Conservation (phyloP, 331 rosid species). For the Dryas integrifolia region DNA sequence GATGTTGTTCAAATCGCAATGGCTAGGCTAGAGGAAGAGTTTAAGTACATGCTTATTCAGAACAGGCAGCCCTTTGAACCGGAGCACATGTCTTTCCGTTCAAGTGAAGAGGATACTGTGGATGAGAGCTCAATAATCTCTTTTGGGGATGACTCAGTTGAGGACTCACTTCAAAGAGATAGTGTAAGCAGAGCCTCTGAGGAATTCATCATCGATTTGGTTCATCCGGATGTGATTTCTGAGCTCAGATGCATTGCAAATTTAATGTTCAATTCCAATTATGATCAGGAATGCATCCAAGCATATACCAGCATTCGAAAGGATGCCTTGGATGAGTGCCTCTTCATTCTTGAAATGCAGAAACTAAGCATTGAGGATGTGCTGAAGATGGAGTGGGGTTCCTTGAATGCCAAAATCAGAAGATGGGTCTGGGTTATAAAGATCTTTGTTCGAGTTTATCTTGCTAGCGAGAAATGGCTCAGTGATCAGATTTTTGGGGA, state of each 20-base stretch:
- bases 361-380: constrained; percentile 86
- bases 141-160: constrained; percentile 63
- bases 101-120: constrained; percentile 53
- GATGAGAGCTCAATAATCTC: constrained; percentile 67
- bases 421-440: constrained; percentile 85
- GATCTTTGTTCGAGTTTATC: constrained; percentile 78
- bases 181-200: constrained; percentile 59
- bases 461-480: constrained; percentile 80
- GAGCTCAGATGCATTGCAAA: constrained; percentile 65
- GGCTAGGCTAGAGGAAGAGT: constrained; percentile 85
- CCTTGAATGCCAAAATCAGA: constrained; percentile 72
- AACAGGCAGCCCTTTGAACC: constrained; percentile 76
- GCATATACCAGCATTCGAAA: constrained; percentile 58
- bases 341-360: constrained; percentile 73
- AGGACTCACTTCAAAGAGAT: constrained; percentile 59
- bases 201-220: constrained; percentile 64
- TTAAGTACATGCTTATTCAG: constrained; percentile 62
- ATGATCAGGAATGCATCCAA: constrained; percentile 71
- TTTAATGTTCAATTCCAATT: constrained; percentile 64
- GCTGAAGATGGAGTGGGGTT: constrained; percentile 68
- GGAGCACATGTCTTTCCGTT: constrained; percentile 65
- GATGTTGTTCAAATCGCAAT: constrained; percentile 83
- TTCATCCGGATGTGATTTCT: constrained; percentile 58
- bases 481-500: constrained; percentile 74
- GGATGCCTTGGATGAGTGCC: constrained; percentile 78